Conservation (phyloP, 495 filamentous ascomycete species). For the Aspergillus haitiensis region DNA sequence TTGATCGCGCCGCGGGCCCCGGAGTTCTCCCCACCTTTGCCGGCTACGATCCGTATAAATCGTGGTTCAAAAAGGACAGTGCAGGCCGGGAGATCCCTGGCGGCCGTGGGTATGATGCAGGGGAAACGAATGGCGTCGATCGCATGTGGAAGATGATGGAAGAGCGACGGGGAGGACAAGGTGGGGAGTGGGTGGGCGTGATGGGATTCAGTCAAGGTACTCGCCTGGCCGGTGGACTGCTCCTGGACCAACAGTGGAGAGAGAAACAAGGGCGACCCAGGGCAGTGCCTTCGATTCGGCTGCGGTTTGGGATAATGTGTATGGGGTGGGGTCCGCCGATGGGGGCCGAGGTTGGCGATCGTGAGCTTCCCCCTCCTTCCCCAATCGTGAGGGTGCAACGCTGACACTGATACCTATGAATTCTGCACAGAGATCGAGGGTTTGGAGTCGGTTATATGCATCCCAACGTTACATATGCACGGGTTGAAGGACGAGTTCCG, state of each 20-base stretch:
- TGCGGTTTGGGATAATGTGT: conserved; percentile 39
- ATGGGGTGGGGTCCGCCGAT: conserved; percentile 24
- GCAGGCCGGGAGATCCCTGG: conserved; percentile 43
- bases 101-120: conserved; percentile 23
- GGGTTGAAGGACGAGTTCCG: conserved; percentile 57
- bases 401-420: neutral
- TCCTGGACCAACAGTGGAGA: conserved; percentile 53
- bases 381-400: neutral
- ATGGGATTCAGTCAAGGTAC: conserved; percentile 59
- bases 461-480: conserved; percentile 67
- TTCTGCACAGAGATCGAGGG: neutral
- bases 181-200: conserved; percentile 57
- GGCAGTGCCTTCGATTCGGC: neutral
- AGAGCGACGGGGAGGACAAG: conserved; percentile 43
- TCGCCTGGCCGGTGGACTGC: conserved; percentile 52
- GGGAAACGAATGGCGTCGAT: conserved; percentile 25
- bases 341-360: conserved; percentile 19
- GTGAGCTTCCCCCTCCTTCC: conserved; percentile 6
- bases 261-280: neutral
- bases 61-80: conserved; percentile 51
- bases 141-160: conserved; percentile 29
- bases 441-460: conserved; percentile 9
- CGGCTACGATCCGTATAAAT: conserved; percentile 55
- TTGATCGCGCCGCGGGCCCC: conserved; percentile 33
- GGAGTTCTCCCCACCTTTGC: conserved; percentile 35